Base-by-base conservation (phyloP, 73 alveolate genomes). In the Stentor roeselii region DNA sequence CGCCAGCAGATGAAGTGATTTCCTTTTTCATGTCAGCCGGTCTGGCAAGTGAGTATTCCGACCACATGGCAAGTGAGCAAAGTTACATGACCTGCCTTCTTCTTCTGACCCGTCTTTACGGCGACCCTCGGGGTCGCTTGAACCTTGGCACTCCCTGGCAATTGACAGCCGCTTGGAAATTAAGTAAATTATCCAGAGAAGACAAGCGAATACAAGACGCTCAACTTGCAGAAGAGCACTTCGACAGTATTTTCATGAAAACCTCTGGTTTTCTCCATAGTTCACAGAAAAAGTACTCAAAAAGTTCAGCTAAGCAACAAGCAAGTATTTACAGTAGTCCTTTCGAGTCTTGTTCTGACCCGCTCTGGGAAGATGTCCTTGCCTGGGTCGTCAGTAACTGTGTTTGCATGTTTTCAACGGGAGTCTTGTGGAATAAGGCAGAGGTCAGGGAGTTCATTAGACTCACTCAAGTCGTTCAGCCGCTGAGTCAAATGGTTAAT, bases 291-390 rank as follows among this genome's bases (percentile, higher is more conserved):
- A 30, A 61, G 14, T 61, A 35, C 37, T 11, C 6, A 14, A 11
- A 30, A 61, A 6, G 82, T 35, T 30, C 6, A 6, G 82, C 58
- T 11, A 35, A 61, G 82, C 42, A 30, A 30, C 37, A 61, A n/a
- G 82, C 42, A 30, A 61, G 67, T 50, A 50, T 50, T 50, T 50
- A 50, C 21, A 61, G 38, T 14, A 61, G 82, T 61, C 82, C 42
- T 61, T 35, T 61, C 58, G 82, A 35, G 27, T 6, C 60, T 30
- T n/a, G n/a, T n/a, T 61, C 42, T 11, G 82, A 30, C 6, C 82
- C 82, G 14, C 42, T 6, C 11, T 61, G 42, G 82, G 58, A 61
- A 61, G 82, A 61, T 35, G 6, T 61, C 6, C 82, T 61, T 61
- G 27, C 6, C 58, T 30, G 82, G 42, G 27, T 36, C 42, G 6